Conservation (phyloP, 2,329 filamentous ascomycete species). For the Xylaria sp. region DNA sequence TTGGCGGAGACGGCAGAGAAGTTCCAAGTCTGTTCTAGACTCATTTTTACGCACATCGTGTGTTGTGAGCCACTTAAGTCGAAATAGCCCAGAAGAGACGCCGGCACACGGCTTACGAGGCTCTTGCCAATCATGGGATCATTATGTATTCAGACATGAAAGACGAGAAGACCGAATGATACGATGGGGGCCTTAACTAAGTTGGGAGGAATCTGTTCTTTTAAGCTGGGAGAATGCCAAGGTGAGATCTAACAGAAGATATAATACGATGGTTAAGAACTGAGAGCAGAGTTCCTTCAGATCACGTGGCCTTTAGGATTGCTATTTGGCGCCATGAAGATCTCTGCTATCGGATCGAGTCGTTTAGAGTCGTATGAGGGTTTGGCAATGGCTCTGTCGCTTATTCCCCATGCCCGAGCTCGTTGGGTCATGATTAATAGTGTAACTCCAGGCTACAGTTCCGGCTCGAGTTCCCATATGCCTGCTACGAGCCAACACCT, state of each 20-base stretch:
- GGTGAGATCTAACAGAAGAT: neutral
- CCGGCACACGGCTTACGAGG: neutral
- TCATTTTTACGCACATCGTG: neutral
- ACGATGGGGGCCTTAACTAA: neutral
- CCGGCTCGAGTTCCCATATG: neutral
- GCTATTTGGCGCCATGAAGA: neutral
- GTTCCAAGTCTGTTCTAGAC: neutral
- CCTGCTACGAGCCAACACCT: neutral
- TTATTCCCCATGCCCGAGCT: neutral
- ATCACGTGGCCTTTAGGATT: neutral
- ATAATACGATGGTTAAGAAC: neutral
- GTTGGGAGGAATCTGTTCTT: neutral
- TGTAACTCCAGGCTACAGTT: too few species aligned
- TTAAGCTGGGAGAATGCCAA: neutral
- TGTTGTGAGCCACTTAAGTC: neutral
- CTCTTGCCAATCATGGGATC: neutral
- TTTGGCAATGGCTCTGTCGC: neutral
- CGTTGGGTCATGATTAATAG: neutral
- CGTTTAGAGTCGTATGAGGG: neutral
- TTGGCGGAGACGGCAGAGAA: neutral
- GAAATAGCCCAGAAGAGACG: neutral
- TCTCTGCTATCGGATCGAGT: neutral
- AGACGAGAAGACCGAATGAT: neutral
- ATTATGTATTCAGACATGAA: neutral
- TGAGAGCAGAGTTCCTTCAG: neutral